Conservation (phyloP, 106 monocot genomes). For the Dendrobium chrysotoxum region DNA sequence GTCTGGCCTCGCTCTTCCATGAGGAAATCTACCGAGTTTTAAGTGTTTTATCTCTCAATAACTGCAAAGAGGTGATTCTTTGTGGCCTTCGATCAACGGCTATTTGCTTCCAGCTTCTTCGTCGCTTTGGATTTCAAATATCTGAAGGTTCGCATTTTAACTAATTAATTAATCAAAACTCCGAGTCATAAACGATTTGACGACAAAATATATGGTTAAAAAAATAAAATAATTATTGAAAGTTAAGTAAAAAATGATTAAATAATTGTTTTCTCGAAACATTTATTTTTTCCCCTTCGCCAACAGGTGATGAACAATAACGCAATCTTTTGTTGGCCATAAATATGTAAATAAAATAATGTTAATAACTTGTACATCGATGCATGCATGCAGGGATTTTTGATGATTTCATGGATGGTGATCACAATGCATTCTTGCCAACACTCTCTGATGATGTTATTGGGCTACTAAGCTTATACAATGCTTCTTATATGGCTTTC, state of each 20-base stretch:
- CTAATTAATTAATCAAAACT: background rate
- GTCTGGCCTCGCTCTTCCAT: background rate
- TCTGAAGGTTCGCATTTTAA: background rate
- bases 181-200: no score
- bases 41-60: background rate
- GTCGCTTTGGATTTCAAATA: background rate
- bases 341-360: no score
- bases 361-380: no score
- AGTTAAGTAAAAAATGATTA: no score
- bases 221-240: no score
- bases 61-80: background rate
- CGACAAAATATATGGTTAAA: no score
- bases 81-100: background rate
- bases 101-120: background rate
- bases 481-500: background rate
- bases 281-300: no score
- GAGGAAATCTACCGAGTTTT: background rate
- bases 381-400: background rate
- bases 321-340: no score
- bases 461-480: constrained; percentile 6
- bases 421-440: background rate
- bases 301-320: no score
- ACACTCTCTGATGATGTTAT: background rate
- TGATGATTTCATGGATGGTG: background rate
- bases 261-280: no score